These are phyloP conservation scores for Rhynchospora pubera DNA, from an alignment of 176 grass and related monocot genomes.

Conservation along the genomic window DNA sequence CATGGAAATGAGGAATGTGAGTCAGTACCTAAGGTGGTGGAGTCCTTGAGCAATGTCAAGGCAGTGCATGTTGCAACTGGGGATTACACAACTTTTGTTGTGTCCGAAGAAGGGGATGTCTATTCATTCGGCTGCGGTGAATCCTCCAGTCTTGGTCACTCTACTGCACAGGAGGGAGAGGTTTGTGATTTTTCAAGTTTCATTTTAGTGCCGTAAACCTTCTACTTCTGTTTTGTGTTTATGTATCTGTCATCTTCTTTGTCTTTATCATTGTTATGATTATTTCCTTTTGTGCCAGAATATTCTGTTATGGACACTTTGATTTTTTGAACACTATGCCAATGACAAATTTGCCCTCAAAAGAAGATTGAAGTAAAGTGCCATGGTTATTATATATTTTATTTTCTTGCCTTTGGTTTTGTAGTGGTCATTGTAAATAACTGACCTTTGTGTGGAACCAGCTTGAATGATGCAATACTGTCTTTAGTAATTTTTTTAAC, in stretches of 20 bases:
- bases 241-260: neutral
- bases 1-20: conserved; percentile 94
- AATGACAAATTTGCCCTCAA: neutral
- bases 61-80: conserved; percentile 76
- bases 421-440: neutral
- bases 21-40: conserved; percentile 70
- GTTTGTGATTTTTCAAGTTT: conserved; percentile 11
- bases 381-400: neutral
- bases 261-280: neutral
- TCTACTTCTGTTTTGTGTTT: neutral
- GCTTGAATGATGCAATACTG: neutral
- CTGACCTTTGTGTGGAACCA: neutral
- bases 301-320: neutral
- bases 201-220: neutral
- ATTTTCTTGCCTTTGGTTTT: neutral
- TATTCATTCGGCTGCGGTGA: conserved; percentile 89
- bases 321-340: neutral
- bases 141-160: conserved; percentile 83
- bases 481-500: neutral
- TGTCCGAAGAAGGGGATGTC: conserved; percentile 67
- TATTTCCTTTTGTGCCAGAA: neutral
- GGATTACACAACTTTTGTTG: conserved; percentile 87
- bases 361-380: neutral
- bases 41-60: conserved; percentile 55
- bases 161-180: conserved; percentile 42